Base-by-base conservation (phyloP, 352 stramenopile species). In the Globisporangium spiculum region DNA sequence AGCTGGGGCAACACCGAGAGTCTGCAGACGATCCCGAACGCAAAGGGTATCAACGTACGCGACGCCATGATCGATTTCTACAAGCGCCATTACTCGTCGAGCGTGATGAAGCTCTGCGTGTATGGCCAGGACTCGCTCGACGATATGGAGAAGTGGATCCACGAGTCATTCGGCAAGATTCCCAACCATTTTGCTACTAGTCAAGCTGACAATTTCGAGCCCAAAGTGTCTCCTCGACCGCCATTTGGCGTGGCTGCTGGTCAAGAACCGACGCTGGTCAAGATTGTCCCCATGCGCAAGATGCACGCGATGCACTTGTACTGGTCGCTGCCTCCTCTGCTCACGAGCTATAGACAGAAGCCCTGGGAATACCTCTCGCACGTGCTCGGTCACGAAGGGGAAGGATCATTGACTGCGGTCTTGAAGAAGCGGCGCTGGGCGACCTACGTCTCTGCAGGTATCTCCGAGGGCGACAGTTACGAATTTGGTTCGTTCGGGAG, bases 1-100 rank as follows among this genome's bases (percentile, higher is more conserved):
- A 84, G 75, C 16, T 97, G 88, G 83, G 89, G 91, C 20, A 97
- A 96, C 72, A 53, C 24, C 1, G 69, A 80, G 66, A 93, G 78
- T 16, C 72, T 96, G 34, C 72, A 77, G 2, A 61, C 76, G 7
- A 64, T 72, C 1, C 84, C 84, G 20, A 26, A 68, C n/a, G 67
- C 53, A 1, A 32, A 79, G 3, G 66, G 73, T 52, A 68, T 92
- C 24, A 65, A 92, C 58, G 76, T 95, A 24, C 75, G 77, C 16
- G 75, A 76, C n/a, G 55, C 71, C 24, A 84, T 96, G 63, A 16
- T 80, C 16, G n/a, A 63, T 0, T 94, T 93, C 63, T 88, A 89
- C 67, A 48, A 76, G 1, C 50, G 26, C 10, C 61, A 90, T 61
- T 96, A 96, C 68, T 75, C 79, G n/a, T 75, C 82, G 0, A 75